Conservation (phyloP, 2,329 filamentous ascomycete genomes). For the Pseudocercospora musae region DNA sequence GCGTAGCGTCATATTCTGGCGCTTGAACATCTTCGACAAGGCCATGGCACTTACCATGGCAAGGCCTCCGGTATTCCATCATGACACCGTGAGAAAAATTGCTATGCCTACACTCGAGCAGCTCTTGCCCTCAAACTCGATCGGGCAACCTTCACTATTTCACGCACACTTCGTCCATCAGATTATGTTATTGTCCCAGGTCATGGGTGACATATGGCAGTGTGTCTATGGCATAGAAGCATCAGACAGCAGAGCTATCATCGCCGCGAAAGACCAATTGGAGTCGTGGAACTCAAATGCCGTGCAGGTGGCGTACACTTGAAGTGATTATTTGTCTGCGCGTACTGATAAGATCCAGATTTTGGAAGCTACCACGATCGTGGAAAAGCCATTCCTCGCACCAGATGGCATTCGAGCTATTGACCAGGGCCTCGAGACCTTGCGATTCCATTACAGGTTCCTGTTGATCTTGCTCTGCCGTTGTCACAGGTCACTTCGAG, state of each 20-base stretch:
- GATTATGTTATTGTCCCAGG: constrained; percentile 15
- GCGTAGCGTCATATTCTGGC: constrained; percentile 25
- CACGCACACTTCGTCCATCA: constrained; percentile 24
- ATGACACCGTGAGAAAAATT: constrained; percentile 17
- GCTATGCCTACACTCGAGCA: constrained; percentile 21
- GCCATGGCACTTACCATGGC: constrained; percentile 23
- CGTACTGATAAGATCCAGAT: not conserved
- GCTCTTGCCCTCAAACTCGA: constrained; percentile 9
- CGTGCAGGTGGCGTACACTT: not conserved
- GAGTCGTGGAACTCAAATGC: constrained; percentile 21
- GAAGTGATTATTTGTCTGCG: not conserved
- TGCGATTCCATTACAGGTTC: constrained; percentile 18
- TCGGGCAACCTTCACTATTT: constrained; percentile 13
- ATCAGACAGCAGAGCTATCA: constrained; percentile 2
- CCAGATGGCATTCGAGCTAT: constrained; percentile 13
- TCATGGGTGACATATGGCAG: constrained; percentile 20
- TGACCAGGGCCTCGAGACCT: constrained; percentile 16
- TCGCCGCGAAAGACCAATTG: constrained; percentile 5
- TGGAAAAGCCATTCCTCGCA: constrained; percentile 23
- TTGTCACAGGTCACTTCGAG: not conserved
- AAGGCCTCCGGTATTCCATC: constrained; percentile 23
- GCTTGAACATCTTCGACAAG: constrained; percentile 26
- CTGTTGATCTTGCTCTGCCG: constrained; percentile 18
- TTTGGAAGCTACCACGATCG: constrained; percentile 20
- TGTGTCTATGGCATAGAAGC: constrained; percentile 18